Evolutionary conservation across 2,329 filamentous ascomycete genomes (phyloP).

Genomic region (Ophiocordyceps australis): DNA sequence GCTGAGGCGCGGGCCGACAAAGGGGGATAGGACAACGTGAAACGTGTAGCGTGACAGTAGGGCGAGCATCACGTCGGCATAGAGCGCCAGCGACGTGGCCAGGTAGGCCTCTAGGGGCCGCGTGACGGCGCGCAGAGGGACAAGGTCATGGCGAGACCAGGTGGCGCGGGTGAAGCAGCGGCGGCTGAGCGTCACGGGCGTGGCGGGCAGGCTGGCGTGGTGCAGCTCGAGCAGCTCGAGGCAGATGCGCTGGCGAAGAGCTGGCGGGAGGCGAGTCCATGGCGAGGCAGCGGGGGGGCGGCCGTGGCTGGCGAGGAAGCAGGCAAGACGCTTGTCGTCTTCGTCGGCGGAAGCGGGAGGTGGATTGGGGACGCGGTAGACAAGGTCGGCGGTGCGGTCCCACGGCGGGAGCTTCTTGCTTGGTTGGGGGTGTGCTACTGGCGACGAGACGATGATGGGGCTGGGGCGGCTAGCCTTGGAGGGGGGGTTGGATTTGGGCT

Average conservation of each 20-base stretch:
- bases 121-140: slow-evolving; percentile 9
- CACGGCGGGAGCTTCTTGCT: slow-evolving; percentile 10
- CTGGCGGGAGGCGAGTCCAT: slow-evolving; percentile 9
- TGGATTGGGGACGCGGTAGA: slow-evolving; percentile 10
- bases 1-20: slow-evolving; percentile 11
- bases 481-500: no score
- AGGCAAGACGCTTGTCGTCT: slow-evolving; percentile 4
- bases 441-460: neutral
- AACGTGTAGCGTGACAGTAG: slow-evolving; percentile 16
- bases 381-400: slow-evolving; percentile 16
- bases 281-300: slow-evolving; percentile 2
- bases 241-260: slow-evolving; percentile 10
- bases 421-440: no score
- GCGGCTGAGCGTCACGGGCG: slow-evolving; percentile 12
- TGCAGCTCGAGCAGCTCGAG: slow-evolving; percentile 6
- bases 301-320: slow-evolving; percentile 6
- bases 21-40: slow-evolving; percentile 20
- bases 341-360: neutral
- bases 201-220: slow-evolving; percentile 1
- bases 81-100: slow-evolving; percentile 14
- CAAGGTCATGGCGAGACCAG: slow-evolving; percentile 17
- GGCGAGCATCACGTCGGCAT: slow-evolving; percentile 16
- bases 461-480: no score
- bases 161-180: slow-evolving; percentile 9
- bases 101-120: slow-evolving; percentile 8